Conservation (phyloP, 2,329 filamentous ascomycete genomes). For the Cytospora chrysosperma region DNA sequence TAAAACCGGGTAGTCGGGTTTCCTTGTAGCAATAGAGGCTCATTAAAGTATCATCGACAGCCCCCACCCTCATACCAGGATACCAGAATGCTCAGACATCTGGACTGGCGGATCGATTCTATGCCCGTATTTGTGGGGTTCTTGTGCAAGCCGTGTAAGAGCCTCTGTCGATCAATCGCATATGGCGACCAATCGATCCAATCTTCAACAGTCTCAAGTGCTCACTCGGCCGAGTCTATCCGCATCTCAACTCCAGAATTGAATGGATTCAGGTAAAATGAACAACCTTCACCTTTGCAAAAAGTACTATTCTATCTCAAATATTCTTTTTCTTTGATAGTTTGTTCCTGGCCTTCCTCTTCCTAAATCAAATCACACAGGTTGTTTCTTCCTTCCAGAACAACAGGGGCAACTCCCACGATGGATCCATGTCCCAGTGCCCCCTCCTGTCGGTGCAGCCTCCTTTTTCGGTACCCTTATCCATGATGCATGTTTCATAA, state of each 20-base stretch:
- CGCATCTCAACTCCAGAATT: no score
- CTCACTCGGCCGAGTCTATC: conserved; percentile 13
- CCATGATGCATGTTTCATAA: conserved; percentile 22
- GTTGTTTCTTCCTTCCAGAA: not conserved
- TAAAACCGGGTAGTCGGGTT: not conserved
- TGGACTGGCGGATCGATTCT: not conserved
- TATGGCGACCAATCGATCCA: no score
- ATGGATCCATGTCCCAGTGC: not conserved
- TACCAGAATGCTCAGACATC: not conserved
- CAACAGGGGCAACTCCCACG: not conserved
- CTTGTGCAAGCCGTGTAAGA: conserved; percentile 1
- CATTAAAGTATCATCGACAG: not conserved
- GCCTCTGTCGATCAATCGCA: conserved; percentile 22
- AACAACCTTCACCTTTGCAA: no score
- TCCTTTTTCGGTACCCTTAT: conserved; percentile 16
- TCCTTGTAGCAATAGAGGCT: not conserved
- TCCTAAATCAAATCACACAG: not conserved
- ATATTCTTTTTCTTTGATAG: not conserved
- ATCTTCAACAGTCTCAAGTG: not conserved
- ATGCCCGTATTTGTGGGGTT: not conserved
- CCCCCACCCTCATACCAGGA: conserved; percentile 3
- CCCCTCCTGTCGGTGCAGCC: conserved; percentile 14
- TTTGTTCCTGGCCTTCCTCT: not conserved
- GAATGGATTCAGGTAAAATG: no score
- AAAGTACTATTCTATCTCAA: no score